Conservation (phyloP, 306 rosid genomes). For the Canavalia gladiata region DNA sequence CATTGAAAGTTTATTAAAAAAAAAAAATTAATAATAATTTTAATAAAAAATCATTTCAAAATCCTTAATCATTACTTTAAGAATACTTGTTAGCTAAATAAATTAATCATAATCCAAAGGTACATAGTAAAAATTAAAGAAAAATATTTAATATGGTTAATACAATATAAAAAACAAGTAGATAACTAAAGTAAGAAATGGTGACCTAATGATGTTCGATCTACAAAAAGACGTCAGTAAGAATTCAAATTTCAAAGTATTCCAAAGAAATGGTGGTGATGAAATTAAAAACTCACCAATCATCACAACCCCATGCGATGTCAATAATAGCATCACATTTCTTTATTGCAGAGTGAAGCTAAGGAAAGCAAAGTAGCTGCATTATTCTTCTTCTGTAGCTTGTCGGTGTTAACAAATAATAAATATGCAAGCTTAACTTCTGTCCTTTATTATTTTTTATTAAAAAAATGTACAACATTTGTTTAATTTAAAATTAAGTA, state of each 20-base stretch:
- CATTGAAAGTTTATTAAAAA: too few relatives aligned
- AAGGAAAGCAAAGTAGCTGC: conserved; percentile 32
- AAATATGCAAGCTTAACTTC: conserved; percentile 9
- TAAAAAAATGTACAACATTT: not conserved
- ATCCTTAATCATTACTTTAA: too few relatives aligned
- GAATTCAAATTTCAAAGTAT: conserved; percentile 47
- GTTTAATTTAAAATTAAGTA: not conserved
- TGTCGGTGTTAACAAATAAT: conserved; percentile 61
- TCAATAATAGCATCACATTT: conserved; percentile 51
- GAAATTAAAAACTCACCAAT: conserved; percentile 47
- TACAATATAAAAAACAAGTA: not conserved
- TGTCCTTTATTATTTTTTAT: not conserved
- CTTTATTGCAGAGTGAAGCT: conserved; percentile 21
- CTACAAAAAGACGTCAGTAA: conserved; percentile 31
- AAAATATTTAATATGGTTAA: not conserved
- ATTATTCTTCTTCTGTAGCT: conserved; percentile 49
- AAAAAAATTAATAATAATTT: too few relatives aligned
- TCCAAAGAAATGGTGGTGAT: not conserved
- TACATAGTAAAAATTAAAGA: not conserved
- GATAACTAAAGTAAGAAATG: conserved; percentile 13
- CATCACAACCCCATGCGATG: conserved; percentile 61
- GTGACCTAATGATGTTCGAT: conserved; percentile 33
- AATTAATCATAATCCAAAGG: not conserved
- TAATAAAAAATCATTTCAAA: too few relatives aligned
- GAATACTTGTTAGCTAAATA: too few relatives aligned